Base-by-base conservation (phyloP, 352 stramenopile species). In the Globisporangium cystogenes region DNA sequence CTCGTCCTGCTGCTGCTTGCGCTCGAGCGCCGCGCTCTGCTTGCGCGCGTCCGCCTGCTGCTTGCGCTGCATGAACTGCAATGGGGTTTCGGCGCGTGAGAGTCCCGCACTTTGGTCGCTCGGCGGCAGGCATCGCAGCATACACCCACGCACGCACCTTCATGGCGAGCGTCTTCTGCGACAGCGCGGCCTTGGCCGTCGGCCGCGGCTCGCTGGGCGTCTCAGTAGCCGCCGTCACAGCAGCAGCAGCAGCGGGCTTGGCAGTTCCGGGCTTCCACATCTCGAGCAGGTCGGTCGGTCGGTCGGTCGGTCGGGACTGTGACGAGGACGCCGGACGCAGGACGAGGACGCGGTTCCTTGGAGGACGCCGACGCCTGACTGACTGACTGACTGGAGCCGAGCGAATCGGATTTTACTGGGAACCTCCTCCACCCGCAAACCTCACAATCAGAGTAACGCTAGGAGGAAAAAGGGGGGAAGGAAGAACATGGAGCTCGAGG, bases 11-110 rank as follows among this genome's bases (percentile, higher is more conserved):
- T 76, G 71, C 54, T 76, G 71, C 54, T 80, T 67, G 57, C 82
- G 69, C 54, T 80, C 63, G 53, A 80, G 59, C 7, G 80, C 62
- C 6, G 76, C 71, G 8, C 69, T 68, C 42, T 72, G 66, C 48
- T 80, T 76, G 41, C 86, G 67, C 43, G 70, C 67, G 5, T 81
- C 76, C 6, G 72, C 67, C 51, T 70, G 74, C 56, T 83, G 86
- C 67, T 93, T 93, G 41, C 82, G 78, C 51, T 93, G 82, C 82
- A 93, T 93, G 50, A 93, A 93, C 82, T 92, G 63, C 21, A 5
- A 46, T 8, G 16, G 46, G 4, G 23, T 3, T 1, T 11, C 15
- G 3, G 15, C 11, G 23, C 3, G 8, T 21, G 43, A 36, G 23
- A 43, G 43, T n/a, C 20, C 3, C n/a, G 20, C 12, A 2, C 23